Evolutionary conservation across 2,329 filamentous ascomycete species (phyloP), one percentile per base, ranked within the genome.

Genomic region (Lecanicillium sp.): DNA sequence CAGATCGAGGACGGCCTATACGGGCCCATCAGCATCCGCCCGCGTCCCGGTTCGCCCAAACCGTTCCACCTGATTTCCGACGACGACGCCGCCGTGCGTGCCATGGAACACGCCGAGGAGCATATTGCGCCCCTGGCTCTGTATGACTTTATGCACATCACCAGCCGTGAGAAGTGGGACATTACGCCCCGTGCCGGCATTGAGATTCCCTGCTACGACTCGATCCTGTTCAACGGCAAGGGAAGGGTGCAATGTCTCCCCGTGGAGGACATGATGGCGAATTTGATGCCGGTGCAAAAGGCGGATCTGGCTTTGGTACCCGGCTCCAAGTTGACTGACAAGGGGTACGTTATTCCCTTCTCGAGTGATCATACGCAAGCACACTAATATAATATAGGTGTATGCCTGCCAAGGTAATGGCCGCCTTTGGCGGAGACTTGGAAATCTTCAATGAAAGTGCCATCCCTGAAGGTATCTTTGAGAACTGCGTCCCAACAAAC

Each of bases 191-290:
- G 55, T 1, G 58, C 70, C 2, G 63, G 64, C 4, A 56, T 74
- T 8, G 71, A 76, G 39, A 62, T 64, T 17, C 61, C 66, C 0
- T 82, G 79, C 58, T 74, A 74, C 44, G 77, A 81, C 49, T 69
- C 75, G 0, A 59, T 83, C 12, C 56, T 82, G 10, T 63, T 82
- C 36, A 81, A 83, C 42, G 79, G 79, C 17, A 74, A 77, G 46
- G 77, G 77, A 3, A 61, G 63, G 2, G 68, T 76, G 0, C 57
- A 69, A 34, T 81, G 77, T 49, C 60, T 71, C 29, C 52, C 64
- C 0, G 55, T 59, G 5, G 60, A 62, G 4, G 59, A 71, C 29
- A 60, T 77, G 5, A 55, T 61, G 20, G 49, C 59, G 3, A 60
- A 64, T 6, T 43, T 62, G 14, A 57, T 44, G 5, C 44, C 52